These are phyloP conservation scores for Arthrobotrys sinensis DNA, from an alignment of 2,329 filamentous ascomycete species.

Conservation along the genomic window DNA sequence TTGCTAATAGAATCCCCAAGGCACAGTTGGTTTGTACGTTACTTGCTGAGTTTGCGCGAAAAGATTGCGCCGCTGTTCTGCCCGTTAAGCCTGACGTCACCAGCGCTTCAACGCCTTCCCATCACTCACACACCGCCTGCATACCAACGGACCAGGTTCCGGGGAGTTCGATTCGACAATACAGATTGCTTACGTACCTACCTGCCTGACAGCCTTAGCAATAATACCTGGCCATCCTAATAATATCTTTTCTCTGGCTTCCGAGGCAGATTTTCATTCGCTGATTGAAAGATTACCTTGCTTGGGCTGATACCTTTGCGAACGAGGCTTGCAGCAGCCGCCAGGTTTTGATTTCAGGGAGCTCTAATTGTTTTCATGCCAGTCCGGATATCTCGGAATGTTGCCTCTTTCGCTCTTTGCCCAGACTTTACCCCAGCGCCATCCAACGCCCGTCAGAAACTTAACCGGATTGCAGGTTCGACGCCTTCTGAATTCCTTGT, in stretches of 20 bases:
- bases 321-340: not conserved
- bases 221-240: not conserved
- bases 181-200: conserved; percentile 15
- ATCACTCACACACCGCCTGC: not conserved
- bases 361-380: conserved; percentile 13
- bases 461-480: too few relatives aligned
- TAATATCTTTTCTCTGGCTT: not conserved
- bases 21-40: not conserved
- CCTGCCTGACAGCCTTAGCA: not conserved
- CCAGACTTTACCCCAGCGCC: not conserved
- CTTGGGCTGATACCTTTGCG: not conserved
- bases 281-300: not conserved
- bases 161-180: not conserved
- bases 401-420: conserved; percentile 39
- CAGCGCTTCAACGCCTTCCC: not conserved
- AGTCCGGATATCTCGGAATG: conserved; percentile 51
- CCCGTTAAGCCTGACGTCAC: conserved; percentile 13
- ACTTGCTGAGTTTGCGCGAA: not conserved
- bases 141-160: too few relatives aligned
- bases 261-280: conserved; percentile 20
- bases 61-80: too few relatives aligned
- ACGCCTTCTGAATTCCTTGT: too few relatives aligned
- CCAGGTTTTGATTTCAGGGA: not conserved
- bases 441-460: not conserved
- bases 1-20: not conserved